Evolutionary conservation across 2,329 filamentous ascomycete species (phyloP), one percentile per base, ranked within the genome.

Genomic region (Stromatinia cepivora): DNA sequence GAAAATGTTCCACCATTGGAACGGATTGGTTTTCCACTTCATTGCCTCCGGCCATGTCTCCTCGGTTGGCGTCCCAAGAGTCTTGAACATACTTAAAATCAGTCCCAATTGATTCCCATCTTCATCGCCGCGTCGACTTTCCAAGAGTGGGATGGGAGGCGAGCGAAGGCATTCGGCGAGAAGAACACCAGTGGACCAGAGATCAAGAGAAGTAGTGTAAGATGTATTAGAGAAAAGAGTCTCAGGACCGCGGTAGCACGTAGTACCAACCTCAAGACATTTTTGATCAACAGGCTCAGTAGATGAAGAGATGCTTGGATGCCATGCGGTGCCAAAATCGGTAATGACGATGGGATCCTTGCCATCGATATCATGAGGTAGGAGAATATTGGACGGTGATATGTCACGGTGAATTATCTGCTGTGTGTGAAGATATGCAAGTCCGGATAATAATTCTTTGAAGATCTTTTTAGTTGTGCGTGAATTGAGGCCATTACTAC

Each of bases 291-390:
- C 77, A 1, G 87, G 83, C 78, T 99, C 95, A 20, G 86, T 85
- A 4, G 81, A 56, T 3, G 67, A 48, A 8, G 7, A 87, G 84
- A 70, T 86, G 75, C 15, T 84, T 79, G 3, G 90, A 86, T 73
- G 90, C 93, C 93, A 97, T 11, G 94, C 88, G 52, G 95, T 96
- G 64, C 95, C 94, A 81, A 99, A 98, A 79, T 99, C 95, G 48
- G 92, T 88, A 3, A 99, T 84, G 74, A 89, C 91, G 4, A 92
- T 92, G 6, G 92, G 91, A 0, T 91, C 92, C 8, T 85, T 82
- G 0, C 85, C 81, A 0, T 89, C 87, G 10, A 68, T 64, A 46
- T 68, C 45, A n/a, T 48, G 42, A 54, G 85, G 82, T 58, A 97
- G 84, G 11, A 97, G 83, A 48, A 99, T 85, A 66, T 97, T 97